Conservation (phyloP, 176 grass and related monocot genomes). For the Neostapfia colusana region DNA sequence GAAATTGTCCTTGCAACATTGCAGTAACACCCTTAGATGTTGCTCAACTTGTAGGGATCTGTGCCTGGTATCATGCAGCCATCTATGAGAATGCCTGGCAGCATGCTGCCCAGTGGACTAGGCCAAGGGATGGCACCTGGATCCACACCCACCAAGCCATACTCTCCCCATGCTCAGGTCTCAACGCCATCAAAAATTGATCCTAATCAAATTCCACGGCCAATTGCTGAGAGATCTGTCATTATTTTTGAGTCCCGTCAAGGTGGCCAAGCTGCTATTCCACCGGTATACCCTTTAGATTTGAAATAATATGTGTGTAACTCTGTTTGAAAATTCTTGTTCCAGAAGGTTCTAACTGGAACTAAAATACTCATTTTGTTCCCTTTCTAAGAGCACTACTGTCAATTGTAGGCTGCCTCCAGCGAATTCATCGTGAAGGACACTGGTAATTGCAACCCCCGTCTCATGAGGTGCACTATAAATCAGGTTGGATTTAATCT, state of each 20-base stretch:
- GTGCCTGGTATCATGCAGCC: conserved; percentile 26
- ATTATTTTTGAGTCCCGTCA: conserved; percentile 68
- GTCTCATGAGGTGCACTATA: conserved; percentile 82
- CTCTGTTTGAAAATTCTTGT: neutral
- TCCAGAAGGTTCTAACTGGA: conserved; percentile 9
- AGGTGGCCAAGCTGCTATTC: conserved; percentile 66
- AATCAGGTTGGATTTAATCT: conserved; percentile 66
- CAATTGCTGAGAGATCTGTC: conserved; percentile 55
- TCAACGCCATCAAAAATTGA: conserved; percentile 81
- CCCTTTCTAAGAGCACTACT: conserved; percentile 14
- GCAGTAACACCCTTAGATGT: conserved; percentile 3
- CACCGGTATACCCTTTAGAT: conserved; percentile 60
- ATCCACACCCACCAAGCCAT: conserved; percentile 53
- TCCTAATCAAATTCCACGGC: conserved; percentile 79
- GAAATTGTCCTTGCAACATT: conserved; percentile 24
- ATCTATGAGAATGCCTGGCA: conserved; percentile 39
- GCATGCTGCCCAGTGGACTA: conserved; percentile 47
- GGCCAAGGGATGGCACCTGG: conserved; percentile 51
- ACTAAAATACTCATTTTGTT: conserved; percentile 1
- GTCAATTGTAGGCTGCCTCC: conserved; percentile 55
- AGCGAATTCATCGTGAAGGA: conserved; percentile 86
- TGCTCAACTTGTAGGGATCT: conserved; percentile 38
- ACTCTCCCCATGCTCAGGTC: conserved; percentile 64
- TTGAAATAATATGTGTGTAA: neutral
- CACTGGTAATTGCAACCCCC: conserved; percentile 78